These are phyloP conservation scores for Phytophthora meadii DNA, from an alignment of 352 stramenopile species.

Conservation along the genomic window DNA sequence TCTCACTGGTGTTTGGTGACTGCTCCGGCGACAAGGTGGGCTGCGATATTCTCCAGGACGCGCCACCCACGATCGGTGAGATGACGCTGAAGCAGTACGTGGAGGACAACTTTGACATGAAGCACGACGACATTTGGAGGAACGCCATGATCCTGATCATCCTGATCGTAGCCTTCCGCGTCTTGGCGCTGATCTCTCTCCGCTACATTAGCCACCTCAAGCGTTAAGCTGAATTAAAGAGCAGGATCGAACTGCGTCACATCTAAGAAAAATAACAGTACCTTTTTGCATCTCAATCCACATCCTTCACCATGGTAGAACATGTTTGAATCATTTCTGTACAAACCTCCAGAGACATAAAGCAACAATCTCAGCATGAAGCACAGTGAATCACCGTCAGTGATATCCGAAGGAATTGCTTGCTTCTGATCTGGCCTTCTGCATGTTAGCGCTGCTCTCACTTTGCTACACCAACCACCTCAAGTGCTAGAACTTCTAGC, in stretches of 20 bases:
- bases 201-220: conserved; percentile 46
- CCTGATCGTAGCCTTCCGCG: conserved; percentile 50
- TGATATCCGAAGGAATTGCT: no score
- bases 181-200: conserved; percentile 45
- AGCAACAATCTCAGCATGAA: no score
- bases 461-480: conserved; percentile 58
- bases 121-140: conserved; percentile 54
- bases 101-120: conserved; percentile 57
- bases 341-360: no score
- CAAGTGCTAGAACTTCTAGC: conserved; percentile 32
- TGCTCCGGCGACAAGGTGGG: conserved; percentile 29
- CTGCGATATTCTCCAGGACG: conserved; percentile 24
- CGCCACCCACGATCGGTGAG: conserved; percentile 27
- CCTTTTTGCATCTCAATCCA: conserved; percentile 38
- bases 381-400: no score
- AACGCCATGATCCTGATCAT: conserved; percentile 51
- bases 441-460: conserved; percentile 40
- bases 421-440: conserved; percentile 39
- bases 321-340: no score
- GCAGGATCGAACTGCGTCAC: neutral
- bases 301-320: no score
- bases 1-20: conserved; percentile 43
- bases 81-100: conserved; percentile 62
- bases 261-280: conserved; percentile 2
- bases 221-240: conserved; percentile 3